These are phyloP conservation scores for Tuber magnatum DNA, from an alignment of 495 filamentous ascomycete genomes.

Conservation along the genomic window DNA sequence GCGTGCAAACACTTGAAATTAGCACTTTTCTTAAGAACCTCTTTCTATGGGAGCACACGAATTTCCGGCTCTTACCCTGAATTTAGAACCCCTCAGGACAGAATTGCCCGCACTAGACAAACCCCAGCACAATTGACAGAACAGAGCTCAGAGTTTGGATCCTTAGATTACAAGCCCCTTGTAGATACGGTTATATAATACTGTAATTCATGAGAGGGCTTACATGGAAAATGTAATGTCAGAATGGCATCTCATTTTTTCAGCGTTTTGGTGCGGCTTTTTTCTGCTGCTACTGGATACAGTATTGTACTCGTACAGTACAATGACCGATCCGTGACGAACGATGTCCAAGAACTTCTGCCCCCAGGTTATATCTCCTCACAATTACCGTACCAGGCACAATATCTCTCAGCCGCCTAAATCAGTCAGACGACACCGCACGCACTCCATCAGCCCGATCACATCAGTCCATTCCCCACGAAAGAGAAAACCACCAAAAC, in stretches of 20 bases:
- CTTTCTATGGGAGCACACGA: not conserved
- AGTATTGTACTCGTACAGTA: too few relatives aligned
- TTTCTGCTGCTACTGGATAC: too few relatives aligned
- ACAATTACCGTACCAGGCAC: not conserved
- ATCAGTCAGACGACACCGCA: not conserved
- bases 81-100: not conserved
- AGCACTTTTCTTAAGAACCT: not conserved
- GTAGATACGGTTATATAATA: too few relatives aligned
- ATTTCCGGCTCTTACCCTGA: not conserved
- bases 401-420: not conserved
- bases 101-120: not conserved
- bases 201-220: too few relatives aligned
- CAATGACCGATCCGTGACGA: not conserved
- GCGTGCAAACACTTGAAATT: not conserved
- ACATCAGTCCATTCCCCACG: not conserved
- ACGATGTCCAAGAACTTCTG: not conserved
- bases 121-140: not conserved
- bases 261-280: too few relatives aligned
- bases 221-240: too few relatives aligned
- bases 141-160: not conserved
- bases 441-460: not conserved
- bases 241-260: too few relatives aligned
- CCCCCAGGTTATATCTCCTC: not conserved
- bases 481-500: not conserved
- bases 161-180: not conserved